phyloP scores from a whole-genome alignment of 2,329 filamentous ascomycete species.

The Tympanopsis confertula region DNA sequence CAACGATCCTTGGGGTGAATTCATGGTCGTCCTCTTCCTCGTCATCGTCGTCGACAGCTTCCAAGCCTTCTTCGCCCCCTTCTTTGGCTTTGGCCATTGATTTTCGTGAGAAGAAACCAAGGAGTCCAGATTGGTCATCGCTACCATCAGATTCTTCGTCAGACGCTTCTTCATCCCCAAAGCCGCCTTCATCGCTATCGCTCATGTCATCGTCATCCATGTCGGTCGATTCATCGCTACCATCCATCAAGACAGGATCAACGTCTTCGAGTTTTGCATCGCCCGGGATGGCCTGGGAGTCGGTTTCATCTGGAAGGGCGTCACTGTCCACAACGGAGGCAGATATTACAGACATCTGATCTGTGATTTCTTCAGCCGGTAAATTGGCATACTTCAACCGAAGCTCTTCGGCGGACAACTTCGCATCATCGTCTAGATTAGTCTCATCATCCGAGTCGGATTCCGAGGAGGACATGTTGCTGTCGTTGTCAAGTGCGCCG shows the following conservation, averaged over 20 bases:
- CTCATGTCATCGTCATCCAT: slow-evolving; percentile 50
- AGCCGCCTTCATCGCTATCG: not conserved
- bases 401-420: slow-evolving; percentile 58
- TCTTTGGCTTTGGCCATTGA: slow-evolving; percentile 11
- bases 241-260: slow-evolving; percentile 28
- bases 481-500: slow-evolving; percentile 26
- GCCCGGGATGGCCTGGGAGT: no score
- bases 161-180: not conserved
- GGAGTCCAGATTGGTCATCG: slow-evolving; percentile 29
- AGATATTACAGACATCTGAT: slow-evolving; percentile 4
- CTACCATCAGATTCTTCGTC: slow-evolving; percentile 41
- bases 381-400: slow-evolving; percentile 58
- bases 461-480: slow-evolving; percentile 52
- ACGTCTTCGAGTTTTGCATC: slow-evolving; percentile 12
- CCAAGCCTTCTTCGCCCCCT: slow-evolving; percentile 13
- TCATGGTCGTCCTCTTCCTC: no score
- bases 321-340: no score
- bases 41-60: slow-evolving; percentile 6
- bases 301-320: no score
- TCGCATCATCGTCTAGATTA: slow-evolving; percentile 41
- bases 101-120: slow-evolving; percentile 18
- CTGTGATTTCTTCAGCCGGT: slow-evolving; percentile 27
- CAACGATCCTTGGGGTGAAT: no score
- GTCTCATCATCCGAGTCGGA: slow-evolving; percentile 43
- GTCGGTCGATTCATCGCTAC: slow-evolving; percentile 53